These are phyloP conservation scores for Ophiocordyceps camponoti-rufipedis DNA, from an alignment of 2,329 filamentous ascomycete genomes.

Conservation along the genomic window DNA sequence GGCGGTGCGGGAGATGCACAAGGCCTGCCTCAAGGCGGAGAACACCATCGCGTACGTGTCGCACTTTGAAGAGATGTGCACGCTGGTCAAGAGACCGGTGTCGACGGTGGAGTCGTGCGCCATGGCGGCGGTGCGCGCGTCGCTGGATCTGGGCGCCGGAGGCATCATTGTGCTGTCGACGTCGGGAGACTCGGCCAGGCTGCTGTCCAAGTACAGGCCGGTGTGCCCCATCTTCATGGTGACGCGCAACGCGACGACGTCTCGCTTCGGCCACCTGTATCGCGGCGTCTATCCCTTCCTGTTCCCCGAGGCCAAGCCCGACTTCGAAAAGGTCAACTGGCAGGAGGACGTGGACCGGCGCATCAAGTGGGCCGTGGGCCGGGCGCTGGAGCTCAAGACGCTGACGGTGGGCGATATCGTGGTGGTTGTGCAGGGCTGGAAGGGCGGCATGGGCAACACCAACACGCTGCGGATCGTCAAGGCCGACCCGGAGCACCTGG, in stretches of 20 bases:
- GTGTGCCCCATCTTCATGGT: conserved; percentile 99
- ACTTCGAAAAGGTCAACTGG: conserved; percentile 87
- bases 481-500: conserved; percentile 39
- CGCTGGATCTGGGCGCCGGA: conserved; percentile 88
- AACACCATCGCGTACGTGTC: conserved; percentile 94
- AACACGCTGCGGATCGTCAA: conserved; percentile 57
- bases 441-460: conserved; percentile 81
- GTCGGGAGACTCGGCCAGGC: conserved; percentile 82
- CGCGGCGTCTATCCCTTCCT: conserved; percentile 96
- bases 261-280: conserved; percentile 86
- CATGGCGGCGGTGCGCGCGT: conserved; percentile 91
- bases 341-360: conserved; percentile 97
- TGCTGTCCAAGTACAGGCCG: conserved; percentile 95
- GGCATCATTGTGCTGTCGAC: conserved; percentile 94
- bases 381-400: conserved; percentile 68
- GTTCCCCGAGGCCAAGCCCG: conserved; percentile 83
- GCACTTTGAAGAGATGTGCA: conserved; percentile 89
- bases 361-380: conserved; percentile 88
- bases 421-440: conserved; percentile 78
- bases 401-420: conserved; percentile 56
- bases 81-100: conserved; percentile 65
- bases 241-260: conserved; percentile 67
- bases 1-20: conserved; percentile 94
- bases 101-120: conserved; percentile 83
- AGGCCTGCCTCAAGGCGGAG: conserved; percentile 91